A percentile compares a stretch with the other conserved stretches of the same genome.
These are phyloP conservation scores for Hanseniaspora valbyensis DNA, from an alignment of 805 yeast genomes.

Conservation along the genomic window DNA sequence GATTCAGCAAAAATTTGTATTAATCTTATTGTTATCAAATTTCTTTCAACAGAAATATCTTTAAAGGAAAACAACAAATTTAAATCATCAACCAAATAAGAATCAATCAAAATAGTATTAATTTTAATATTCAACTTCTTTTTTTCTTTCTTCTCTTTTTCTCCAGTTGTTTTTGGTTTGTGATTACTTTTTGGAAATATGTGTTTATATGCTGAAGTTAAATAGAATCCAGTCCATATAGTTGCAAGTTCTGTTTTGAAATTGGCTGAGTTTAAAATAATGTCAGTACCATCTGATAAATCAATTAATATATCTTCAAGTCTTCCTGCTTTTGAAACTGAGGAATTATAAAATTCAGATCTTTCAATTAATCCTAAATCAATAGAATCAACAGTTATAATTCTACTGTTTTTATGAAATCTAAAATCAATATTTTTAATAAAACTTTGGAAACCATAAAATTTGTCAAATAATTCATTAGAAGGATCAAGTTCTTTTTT, in stretches of 20 bases:
- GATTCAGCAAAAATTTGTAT: slow-evolving; percentile 21
- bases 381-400: background rate
- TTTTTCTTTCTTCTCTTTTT: background rate
- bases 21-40: background rate
- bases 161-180: background rate
- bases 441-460: slow-evolving; percentile 22
- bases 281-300: slow-evolving; percentile 14
- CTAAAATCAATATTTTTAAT: slow-evolving; percentile 11
- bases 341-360: slow-evolving; percentile 7
- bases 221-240: slow-evolving; percentile 21
- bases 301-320: slow-evolving; percentile 19
- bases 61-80: slow-evolving; percentile 20
- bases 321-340: slow-evolving; percentile 17
- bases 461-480: slow-evolving; percentile 14
- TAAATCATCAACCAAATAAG: slow-evolving; percentile 24
- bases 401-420: background rate
- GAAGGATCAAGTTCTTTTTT: slow-evolving; percentile 23
- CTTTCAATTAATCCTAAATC: background rate
- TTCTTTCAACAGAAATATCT: background rate
- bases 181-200: background rate
- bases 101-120: slow-evolving; percentile 17
- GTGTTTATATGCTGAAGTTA: slow-evolving; percentile 1
- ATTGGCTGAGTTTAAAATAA: background rate
- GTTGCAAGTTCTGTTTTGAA: slow-evolving; percentile 2
- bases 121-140: background rate